These are phyloP conservation scores for Saccharomycopsis lassenensis DNA, from an alignment of 805 yeast species.

Conservation along the genomic window DNA sequence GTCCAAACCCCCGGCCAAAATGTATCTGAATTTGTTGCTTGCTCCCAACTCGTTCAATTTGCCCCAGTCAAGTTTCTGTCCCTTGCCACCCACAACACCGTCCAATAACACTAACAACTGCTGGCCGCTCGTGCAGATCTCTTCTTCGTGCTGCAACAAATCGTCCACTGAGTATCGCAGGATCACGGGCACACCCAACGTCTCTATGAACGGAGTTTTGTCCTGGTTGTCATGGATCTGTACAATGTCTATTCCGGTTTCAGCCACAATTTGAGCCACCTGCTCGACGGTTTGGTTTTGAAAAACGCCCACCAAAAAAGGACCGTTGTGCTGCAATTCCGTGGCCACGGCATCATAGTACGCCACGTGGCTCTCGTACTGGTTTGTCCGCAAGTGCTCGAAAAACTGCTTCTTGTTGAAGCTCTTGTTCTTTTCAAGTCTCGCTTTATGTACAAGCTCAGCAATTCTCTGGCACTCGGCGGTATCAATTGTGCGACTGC, in stretches of 20 bases:
- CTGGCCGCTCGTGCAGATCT: constrained; percentile 24
- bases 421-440: constrained; percentile 19
- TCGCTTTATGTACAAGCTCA: constrained; percentile 22
- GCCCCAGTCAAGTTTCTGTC: constrained; percentile 68
- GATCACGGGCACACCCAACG: constrained; percentile 46
- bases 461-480: constrained; percentile 39
- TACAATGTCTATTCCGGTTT: constrained; percentile 56
- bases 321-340: constrained; percentile 34
- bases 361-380: constrained; percentile 19
- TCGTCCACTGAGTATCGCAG: constrained; percentile 61
- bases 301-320: constrained; percentile 81
- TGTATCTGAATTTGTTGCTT: constrained; percentile 26
- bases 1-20: constrained; percentile 85
- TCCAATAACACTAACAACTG: constrained; percentile 62
- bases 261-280: constrained; percentile 32
- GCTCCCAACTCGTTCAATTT: constrained; percentile 30
- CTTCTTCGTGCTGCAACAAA: constrained; percentile 21
- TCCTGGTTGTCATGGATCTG: constrained; percentile 82
- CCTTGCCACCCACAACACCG: constrained; percentile 89
- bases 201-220: constrained; percentile 28
- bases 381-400: background rate
- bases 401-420: constrained; percentile 13
- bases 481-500: constrained; percentile 56
- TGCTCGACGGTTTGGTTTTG: constrained; percentile 66
- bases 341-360: constrained; percentile 26